phyloP scores from a whole-genome alignment of 768 basidiomycete genomes.

The Pisolithus marmoratus region DNA sequence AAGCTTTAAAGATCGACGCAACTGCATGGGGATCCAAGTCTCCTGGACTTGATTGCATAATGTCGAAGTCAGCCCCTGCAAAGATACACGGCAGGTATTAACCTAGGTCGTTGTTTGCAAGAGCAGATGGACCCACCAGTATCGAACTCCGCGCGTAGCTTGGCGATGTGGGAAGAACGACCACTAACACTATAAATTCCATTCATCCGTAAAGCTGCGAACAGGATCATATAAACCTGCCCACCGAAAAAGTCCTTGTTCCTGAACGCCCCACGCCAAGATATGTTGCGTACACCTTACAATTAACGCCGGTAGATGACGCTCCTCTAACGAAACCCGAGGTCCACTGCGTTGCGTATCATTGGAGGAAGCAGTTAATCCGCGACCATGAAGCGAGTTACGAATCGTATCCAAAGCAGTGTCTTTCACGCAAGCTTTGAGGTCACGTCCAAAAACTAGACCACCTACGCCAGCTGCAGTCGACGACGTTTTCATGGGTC shows the following conservation, averaged over 20 bases:
- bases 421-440: slow-evolving; percentile 50
- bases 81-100: slow-evolving; percentile 2
- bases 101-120: slow-evolving; percentile 4
- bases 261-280: slow-evolving; percentile 75
- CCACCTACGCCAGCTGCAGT: slow-evolving; percentile 38
- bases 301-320: slow-evolving; percentile 67
- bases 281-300: slow-evolving; percentile 81
- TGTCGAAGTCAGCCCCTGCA: slow-evolving; percentile 80
- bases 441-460: slow-evolving; percentile 61
- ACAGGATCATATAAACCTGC: slow-evolving; percentile 16
- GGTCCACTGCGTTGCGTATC: slow-evolving; percentile 11
- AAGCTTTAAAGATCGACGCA: slow-evolving; percentile 88
- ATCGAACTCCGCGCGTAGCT: slow-evolving; percentile 77
- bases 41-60: slow-evolving; percentile 69
- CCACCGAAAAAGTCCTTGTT: slow-evolving; percentile 83
- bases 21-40: slow-evolving; percentile 95
- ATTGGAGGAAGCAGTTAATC: not conserved
- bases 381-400: slow-evolving; percentile 2
- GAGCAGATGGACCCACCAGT: slow-evolving; percentile 41
- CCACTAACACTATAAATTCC: slow-evolving; percentile 62
- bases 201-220: slow-evolving; percentile 1
- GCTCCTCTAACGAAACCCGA: slow-evolving; percentile 36
- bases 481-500: slow-evolving; percentile 36
- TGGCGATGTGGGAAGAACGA: slow-evolving; percentile 72
- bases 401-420: slow-evolving; percentile 41